Evolutionary conservation across 192 early-diverging fungal species (phyloP).

Genomic region (Coemansia sp.): DNA sequence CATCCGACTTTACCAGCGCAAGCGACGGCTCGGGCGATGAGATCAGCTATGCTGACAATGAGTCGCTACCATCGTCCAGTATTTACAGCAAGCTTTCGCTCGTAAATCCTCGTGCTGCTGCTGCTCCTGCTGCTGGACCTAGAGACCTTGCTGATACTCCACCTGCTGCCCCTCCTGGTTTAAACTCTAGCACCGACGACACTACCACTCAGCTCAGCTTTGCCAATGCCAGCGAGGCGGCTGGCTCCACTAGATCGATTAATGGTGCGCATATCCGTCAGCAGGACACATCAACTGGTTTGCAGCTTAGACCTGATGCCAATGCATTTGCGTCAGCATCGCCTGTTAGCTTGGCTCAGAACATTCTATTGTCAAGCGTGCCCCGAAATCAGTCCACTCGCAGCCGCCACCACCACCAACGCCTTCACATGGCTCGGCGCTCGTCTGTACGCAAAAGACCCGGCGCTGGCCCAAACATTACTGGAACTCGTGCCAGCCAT

Average conservation of each 20-base stretch:
- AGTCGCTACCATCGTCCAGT: constrained; percentile 3
- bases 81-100: neutral
- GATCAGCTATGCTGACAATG: constrained; percentile 1
- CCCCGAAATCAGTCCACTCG: constrained; percentile 21
- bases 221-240: constrained; percentile 1
- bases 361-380: constrained; percentile 31
- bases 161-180: neutral
- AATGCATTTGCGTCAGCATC: neutral
- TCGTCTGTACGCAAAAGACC: constrained; percentile 7
- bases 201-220: neutral
- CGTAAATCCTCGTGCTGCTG: neutral
- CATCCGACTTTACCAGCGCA: constrained; percentile 17
- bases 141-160: no score
- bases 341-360: neutral
- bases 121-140: neutral
- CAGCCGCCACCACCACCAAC: constrained; percentile 3
- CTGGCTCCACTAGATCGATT: no score
- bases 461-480: neutral
- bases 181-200: neutral
- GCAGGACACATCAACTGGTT: no score
- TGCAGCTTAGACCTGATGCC: neutral
- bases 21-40: neutral
- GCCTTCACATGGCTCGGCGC: constrained; percentile 15
- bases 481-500: neutral
- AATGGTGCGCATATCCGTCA: no score